Conservation (phyloP, 495 filamentous ascomycete species). For the Penicillium taxi region DNA sequence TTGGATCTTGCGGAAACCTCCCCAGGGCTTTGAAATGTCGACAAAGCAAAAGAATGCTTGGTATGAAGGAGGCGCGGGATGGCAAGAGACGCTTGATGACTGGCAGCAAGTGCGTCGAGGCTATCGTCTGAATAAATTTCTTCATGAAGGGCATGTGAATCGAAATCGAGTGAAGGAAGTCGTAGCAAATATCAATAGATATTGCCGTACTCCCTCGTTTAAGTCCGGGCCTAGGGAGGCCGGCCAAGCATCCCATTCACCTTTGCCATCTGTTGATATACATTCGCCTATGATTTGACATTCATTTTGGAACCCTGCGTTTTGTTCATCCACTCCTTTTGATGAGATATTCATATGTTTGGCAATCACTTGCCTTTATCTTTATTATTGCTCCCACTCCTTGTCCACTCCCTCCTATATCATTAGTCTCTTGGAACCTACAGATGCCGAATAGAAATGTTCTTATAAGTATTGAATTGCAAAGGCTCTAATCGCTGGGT, state of each 20-base stretch:
- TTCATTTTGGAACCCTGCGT: too few relatives aligned
- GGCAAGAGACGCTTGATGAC: conserved; percentile 36
- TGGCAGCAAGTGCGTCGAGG: conserved; percentile 33
- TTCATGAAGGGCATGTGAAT: conserved; percentile 33
- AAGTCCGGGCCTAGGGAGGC: conserved; percentile 8
- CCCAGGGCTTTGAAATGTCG: conserved; percentile 33
- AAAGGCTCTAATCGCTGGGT: conserved; percentile 19
- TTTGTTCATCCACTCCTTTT: not conserved
- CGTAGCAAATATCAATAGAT: conserved; percentile 14
- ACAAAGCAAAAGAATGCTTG: conserved; percentile 28
- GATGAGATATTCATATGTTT: not conserved
- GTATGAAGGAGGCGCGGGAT: conserved; percentile 37
- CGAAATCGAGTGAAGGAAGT: conserved; percentile 26
- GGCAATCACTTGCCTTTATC: not conserved
- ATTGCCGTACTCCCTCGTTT: conserved; percentile 13
- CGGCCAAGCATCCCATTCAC: not conserved
- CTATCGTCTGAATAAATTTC: conserved; percentile 29
- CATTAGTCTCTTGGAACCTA: too few relatives aligned
- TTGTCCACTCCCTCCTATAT: too few relatives aligned
- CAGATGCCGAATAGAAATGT: too few relatives aligned
- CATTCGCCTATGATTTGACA: too few relatives aligned
- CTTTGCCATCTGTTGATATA: not conserved
- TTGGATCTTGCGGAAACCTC: conserved; percentile 39
- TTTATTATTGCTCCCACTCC: not conserved
- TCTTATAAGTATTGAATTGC: conserved; percentile 17